These are phyloP conservation scores for Leccinum ochraceum DNA, from an alignment of 768 basidiomycete species.

Conservation along the genomic window DNA sequence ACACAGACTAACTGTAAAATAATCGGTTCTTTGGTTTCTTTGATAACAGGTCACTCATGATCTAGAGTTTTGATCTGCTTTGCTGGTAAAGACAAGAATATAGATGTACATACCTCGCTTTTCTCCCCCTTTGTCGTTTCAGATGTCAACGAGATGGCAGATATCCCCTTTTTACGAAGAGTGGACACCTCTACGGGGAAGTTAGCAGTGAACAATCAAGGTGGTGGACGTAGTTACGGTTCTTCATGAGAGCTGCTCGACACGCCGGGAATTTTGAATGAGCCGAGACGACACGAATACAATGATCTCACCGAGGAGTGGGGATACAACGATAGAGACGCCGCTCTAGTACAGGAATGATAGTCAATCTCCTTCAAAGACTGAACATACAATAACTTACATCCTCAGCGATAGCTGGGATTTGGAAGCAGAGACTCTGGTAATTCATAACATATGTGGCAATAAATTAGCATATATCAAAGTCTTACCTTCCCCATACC, in stretches of 20 bases:
- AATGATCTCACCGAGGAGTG: slow-evolving; percentile 58
- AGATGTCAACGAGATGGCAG: slow-evolving; percentile 64
- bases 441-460: neutral
- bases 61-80: slow-evolving; percentile 41
- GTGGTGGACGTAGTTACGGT: slow-evolving; percentile 49
- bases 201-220: slow-evolving; percentile 4
- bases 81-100: neutral
- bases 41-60: slow-evolving; percentile 59
- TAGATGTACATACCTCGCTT: slow-evolving; percentile 45
- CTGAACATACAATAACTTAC: slow-evolving; percentile 34
- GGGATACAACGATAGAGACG: slow-evolving; percentile 74
- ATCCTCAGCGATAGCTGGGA: slow-evolving; percentile 69
- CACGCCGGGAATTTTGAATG: neutral
- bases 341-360: slow-evolving; percentile 48
- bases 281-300: neutral
- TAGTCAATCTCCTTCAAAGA: neutral
- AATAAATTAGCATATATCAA: neutral
- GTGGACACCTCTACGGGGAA: slow-evolving; percentile 57
- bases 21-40: slow-evolving; percentile 59
- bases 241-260: slow-evolving; percentile 72
- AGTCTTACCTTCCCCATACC: slow-evolving; percentile 80
- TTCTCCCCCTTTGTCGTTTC: slow-evolving; percentile 60
- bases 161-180: slow-evolving; percentile 53
- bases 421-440: slow-evolving; percentile 83
- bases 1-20: slow-evolving; percentile 63